A percentile compares a stretch with the other conserved stretches of the same genome.
These are phyloP conservation scores for Puccinia polysora DNA, from an alignment of 1,284 basidiomycete genomes.

Conservation along the genomic window DNA sequence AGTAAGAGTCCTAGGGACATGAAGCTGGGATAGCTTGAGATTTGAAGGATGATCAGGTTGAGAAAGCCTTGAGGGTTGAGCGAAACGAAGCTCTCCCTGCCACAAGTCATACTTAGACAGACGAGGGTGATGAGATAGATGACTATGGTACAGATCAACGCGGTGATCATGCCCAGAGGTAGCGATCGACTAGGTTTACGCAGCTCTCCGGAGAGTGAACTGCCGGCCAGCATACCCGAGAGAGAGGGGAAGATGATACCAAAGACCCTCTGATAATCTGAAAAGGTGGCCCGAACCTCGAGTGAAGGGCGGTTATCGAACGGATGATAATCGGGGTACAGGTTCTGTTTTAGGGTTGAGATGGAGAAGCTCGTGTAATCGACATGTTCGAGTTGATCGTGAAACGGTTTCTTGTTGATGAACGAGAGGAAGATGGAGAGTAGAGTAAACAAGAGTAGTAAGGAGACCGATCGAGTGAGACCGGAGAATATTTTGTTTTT, in stretches of 20 bases:
- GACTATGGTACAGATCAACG: slow-evolving; percentile 13
- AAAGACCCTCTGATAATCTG: slow-evolving; percentile 35
- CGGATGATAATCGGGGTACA: slow-evolving; percentile 18
- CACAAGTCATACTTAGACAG: slow-evolving; percentile 19
- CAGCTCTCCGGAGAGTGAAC: slow-evolving; percentile 30
- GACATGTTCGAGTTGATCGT: slow-evolving; percentile 1
- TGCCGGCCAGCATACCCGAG: slow-evolving; percentile 29
- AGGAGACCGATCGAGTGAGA: slow-evolving; percentile 17
- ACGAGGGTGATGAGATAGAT: slow-evolving; percentile 21
- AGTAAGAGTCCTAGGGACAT: slow-evolving; percentile 24
- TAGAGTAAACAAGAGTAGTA: slow-evolving; percentile 27
- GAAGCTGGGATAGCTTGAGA: slow-evolving; percentile 17
- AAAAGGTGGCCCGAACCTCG: slow-evolving; percentile 4
- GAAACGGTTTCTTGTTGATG: slow-evolving; percentile 12
- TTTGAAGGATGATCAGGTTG: slow-evolving; percentile 10
- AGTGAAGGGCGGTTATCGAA: neutral
- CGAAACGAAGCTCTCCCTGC: slow-evolving; percentile 6
- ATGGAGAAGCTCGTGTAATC: slow-evolving; percentile 31
- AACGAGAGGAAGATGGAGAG: slow-evolving; percentile 31
- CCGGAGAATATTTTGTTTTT: slow-evolving; percentile 16
- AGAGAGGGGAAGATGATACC: slow-evolving; percentile 31
- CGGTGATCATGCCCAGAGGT: slow-evolving; percentile 22
- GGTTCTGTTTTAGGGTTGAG: slow-evolving; percentile 15
- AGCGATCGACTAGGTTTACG: slow-evolving; percentile 31
- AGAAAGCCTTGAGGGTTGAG: slow-evolving; percentile 1